These are phyloP conservation scores for Fraxinus floribunda DNA, from an alignment of 305 asterid genomes.

Conservation along the genomic window DNA sequence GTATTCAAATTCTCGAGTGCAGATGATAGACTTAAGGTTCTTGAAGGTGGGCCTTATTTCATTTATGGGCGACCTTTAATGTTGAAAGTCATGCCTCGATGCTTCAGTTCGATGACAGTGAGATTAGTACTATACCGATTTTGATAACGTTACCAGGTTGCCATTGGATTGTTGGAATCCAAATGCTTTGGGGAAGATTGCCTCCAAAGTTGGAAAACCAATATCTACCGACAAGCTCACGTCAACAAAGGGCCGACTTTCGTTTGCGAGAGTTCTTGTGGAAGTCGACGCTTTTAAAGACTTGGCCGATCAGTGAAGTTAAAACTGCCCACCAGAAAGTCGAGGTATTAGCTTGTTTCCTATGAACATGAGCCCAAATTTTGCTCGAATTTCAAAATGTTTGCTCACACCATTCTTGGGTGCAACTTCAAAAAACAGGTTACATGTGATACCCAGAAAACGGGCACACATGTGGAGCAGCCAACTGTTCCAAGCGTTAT, in stretches of 20 bases:
- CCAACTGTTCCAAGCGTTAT: no score
- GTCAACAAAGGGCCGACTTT: background rate
- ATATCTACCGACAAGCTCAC: background rate
- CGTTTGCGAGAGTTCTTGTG: background rate
- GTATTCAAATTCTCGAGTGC: background rate
- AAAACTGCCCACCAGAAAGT: background rate
- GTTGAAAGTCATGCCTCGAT: no score
- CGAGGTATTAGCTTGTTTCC: background rate
- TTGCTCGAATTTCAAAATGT: no score
- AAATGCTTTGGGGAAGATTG: background rate
- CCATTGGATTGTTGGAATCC: background rate
- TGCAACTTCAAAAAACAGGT: no score
- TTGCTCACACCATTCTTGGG: no score
- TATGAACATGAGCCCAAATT: background rate
- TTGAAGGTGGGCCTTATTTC: background rate
- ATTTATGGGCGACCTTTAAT: background rate
- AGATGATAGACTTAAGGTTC: background rate
- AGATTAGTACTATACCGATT: no score
- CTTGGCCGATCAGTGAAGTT: background rate
- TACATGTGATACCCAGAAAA: no score
- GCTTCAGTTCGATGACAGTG: no score
- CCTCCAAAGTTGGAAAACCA: background rate
- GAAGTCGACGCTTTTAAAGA: background rate
- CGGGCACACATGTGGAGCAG: no score
- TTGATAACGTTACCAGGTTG: background rate